These are phyloP conservation scores for Tylopilus sp. DNA, from an alignment of 1,284 basidiomycete species.

Conservation along the genomic window DNA sequence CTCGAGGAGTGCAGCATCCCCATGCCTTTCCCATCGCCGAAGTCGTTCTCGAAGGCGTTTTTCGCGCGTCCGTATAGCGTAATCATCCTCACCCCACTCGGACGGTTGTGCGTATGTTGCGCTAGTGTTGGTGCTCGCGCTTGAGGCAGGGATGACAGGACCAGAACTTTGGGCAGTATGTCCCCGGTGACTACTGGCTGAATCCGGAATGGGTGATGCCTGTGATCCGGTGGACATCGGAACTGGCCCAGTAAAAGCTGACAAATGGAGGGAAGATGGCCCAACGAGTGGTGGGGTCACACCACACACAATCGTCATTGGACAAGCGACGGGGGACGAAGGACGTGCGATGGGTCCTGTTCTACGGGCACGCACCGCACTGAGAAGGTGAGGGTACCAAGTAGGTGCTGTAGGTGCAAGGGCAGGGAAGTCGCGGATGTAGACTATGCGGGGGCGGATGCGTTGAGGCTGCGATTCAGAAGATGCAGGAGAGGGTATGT, in stretches of 20 bases:
- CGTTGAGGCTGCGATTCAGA: constrained; percentile 24
- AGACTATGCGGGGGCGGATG: constrained; percentile 66
- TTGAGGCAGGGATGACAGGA: constrained; percentile 2
- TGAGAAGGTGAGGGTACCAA: constrained; percentile 77
- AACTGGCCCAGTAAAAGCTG: constrained; percentile 11
- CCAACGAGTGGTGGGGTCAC: constrained; percentile 64
- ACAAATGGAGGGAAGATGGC: constrained; percentile 12
- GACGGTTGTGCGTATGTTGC: constrained; percentile 15
- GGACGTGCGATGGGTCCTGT: constrained; percentile 54
- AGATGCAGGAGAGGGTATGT: constrained; percentile 43
- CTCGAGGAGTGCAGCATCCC: constrained; percentile 47
- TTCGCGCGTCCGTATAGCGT: constrained; percentile 61
- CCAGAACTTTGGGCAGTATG: constrained; percentile 31
- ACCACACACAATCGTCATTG: constrained; percentile 78
- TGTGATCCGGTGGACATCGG: constrained; percentile 8
- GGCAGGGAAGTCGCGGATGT: constrained; percentile 74
- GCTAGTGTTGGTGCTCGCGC: background rate
- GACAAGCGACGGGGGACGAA: constrained; percentile 54
- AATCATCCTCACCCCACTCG: constrained; percentile 62
- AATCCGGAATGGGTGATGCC: background rate
- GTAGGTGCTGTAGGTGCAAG: constrained; percentile 65
- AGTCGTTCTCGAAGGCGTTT: constrained; percentile 62
- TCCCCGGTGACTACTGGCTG: constrained; percentile 6
- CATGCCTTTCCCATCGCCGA: constrained; percentile 62
- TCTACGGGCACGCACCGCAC: constrained; percentile 69